phyloP scores from a whole-genome alignment of 495 filamentous ascomycete species.

The Penicillium nucicola region DNA sequence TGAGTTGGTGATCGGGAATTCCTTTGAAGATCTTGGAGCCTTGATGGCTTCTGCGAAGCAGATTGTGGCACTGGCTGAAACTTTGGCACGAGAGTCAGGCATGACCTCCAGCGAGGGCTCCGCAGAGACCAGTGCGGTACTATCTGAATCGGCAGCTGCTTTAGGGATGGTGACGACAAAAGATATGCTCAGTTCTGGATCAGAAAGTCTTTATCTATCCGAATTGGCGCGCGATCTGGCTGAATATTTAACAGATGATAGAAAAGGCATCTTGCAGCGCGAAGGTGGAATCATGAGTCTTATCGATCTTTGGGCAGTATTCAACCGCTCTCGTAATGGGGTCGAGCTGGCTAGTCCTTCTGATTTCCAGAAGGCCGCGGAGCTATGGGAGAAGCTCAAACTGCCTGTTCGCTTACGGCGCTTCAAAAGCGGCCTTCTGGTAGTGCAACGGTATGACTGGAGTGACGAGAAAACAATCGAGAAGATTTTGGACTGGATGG shows the following conservation, averaged over 20 bases:
- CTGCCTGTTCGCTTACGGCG: constrained; percentile 81
- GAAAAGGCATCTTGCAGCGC: constrained; percentile 70
- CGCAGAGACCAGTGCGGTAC: constrained; percentile 65
- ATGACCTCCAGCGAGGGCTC: constrained; percentile 52
- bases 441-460: constrained; percentile 83
- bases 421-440: constrained; percentile 89
- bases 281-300: constrained; percentile 94
- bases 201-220: constrained; percentile 60
- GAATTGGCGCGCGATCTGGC: constrained; percentile 88
- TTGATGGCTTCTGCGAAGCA: constrained; percentile 97
- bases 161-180: constrained; percentile 89
- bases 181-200: constrained; percentile 70
- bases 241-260: constrained; percentile 91
- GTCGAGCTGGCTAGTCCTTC: constrained; percentile 90
- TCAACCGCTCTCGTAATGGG: constrained; percentile 92
- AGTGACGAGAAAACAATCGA: constrained; percentile 88
- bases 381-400: constrained; percentile 82
- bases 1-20: constrained; percentile 85
- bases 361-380: constrained; percentile 87
- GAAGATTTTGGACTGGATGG: constrained; percentile 72
- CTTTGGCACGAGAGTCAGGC: constrained; percentile 69
- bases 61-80: constrained; percentile 88
- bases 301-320: constrained; percentile 94
- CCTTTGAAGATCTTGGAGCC: constrained; percentile 95
- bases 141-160: constrained; percentile 80